A percentile compares a stretch with the other conserved stretches of the same genome.
Evolutionary conservation across 768 basidiomycete species (phyloP).

Genomic region (Boletus edulis): DNA sequence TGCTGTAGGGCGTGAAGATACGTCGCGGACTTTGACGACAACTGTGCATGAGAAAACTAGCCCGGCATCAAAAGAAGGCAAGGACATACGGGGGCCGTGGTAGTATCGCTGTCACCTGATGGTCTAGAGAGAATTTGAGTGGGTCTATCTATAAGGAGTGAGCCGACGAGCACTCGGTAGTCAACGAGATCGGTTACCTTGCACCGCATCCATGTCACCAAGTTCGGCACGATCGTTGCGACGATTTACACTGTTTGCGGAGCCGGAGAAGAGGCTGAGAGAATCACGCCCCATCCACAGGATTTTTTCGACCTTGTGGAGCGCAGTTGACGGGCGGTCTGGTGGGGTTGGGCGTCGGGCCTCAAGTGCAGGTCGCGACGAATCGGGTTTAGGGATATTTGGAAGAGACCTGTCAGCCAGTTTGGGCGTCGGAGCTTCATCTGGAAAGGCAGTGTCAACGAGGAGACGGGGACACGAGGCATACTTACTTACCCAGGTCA

Average conservation of each 20-base stretch:
- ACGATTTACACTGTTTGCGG: slow-evolving; percentile 8
- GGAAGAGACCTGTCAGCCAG: neutral
- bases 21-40: slow-evolving; percentile 18
- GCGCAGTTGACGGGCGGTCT: slow-evolving; percentile 25
- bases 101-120: slow-evolving; percentile 20
- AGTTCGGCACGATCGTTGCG: slow-evolving; percentile 14
- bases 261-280: slow-evolving; percentile 28
- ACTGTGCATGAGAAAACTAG: slow-evolving; percentile 17
- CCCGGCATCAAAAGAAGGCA: neutral
- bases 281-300: slow-evolving; percentile 31
- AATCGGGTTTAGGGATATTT: neutral
- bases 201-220: slow-evolving; percentile 20
- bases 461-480: neutral
- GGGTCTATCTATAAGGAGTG: slow-evolving; percentile 15
- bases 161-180: neutral
- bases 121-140: slow-evolving; percentile 10
- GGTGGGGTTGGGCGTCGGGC: slow-evolving; percentile 1
- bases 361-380: slow-evolving; percentile 8
- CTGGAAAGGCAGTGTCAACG: slow-evolving; percentile 1
- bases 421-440: slow-evolving; percentile 14
- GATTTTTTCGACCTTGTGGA: slow-evolving; percentile 34
- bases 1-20: slow-evolving; percentile 3
- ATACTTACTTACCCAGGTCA: slow-evolving; percentile 21
- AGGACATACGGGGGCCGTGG: slow-evolving; percentile 16
- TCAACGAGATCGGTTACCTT: slow-evolving; percentile 19